Evolutionary conservation across 805 yeast species (phyloP).

Genomic region (Yamadazyma scolyti): DNA sequence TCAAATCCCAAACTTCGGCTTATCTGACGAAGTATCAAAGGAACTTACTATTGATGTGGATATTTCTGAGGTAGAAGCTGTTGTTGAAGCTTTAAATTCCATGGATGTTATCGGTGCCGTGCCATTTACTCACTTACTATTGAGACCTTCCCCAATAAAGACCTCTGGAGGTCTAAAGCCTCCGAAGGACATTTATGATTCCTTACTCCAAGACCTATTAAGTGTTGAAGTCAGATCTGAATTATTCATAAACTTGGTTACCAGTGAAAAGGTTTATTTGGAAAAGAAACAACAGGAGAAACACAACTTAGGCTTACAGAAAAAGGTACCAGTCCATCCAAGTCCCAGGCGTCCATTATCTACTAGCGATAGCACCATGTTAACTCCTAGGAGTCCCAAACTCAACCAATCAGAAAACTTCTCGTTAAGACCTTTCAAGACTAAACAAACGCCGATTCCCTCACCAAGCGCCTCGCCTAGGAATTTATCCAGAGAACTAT

Average conservation of each 20-base stretch:
- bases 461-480: slow-evolving; percentile 38
- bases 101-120: slow-evolving; percentile 34
- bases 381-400: slow-evolving; percentile 12
- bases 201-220: slow-evolving; percentile 26
- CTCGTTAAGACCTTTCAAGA: slow-evolving; percentile 39
- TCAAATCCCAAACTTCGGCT: slow-evolving; percentile 21
- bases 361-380: neutral
- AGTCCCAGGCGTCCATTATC: slow-evolving; percentile 9
- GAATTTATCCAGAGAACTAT: slow-evolving; percentile 12
- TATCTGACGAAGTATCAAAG: slow-evolving; percentile 21
- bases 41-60: slow-evolving; percentile 6
- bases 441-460: slow-evolving; percentile 37
- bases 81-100: slow-evolving; percentile 21
- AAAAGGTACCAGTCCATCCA: slow-evolving; percentile 14
- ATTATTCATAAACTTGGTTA: slow-evolving; percentile 17
- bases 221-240: slow-evolving; percentile 17
- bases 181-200: slow-evolving; percentile 24
- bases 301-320: slow-evolving; percentile 16
- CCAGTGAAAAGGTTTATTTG: slow-evolving; percentile 23
- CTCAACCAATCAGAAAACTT: slow-evolving; percentile 33
- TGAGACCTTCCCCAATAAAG: slow-evolving; percentile 38
- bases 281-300: slow-evolving; percentile 30
- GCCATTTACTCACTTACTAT: slow-evolving; percentile 38
- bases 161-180: slow-evolving; percentile 37
- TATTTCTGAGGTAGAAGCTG: slow-evolving; percentile 4